Conservation (phyloP, 768 basidiomycete species). For the Macrolepiota albuminosa region DNA sequence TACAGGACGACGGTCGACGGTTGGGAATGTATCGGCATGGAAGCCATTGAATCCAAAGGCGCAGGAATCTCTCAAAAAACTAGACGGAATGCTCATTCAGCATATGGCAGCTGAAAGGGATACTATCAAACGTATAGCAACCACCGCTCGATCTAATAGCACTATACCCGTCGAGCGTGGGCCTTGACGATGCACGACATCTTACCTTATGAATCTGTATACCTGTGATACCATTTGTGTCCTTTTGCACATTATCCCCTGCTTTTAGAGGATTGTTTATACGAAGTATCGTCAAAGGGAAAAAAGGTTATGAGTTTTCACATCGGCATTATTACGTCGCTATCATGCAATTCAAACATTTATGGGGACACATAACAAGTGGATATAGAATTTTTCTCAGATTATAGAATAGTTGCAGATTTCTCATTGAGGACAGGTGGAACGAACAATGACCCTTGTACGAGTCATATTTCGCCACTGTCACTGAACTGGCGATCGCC, state of each 20-base stretch:
- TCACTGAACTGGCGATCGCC: not conserved
- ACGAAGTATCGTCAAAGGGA: not conserved
- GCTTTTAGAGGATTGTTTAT: not conserved
- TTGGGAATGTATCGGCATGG: slow-evolving; percentile 27
- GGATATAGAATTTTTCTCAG: not conserved
- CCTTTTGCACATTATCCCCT: not conserved
- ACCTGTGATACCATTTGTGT: slow-evolving; percentile 17
- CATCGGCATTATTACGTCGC: not conserved
- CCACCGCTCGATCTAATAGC: slow-evolving; percentile 24
- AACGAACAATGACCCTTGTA: not conserved
- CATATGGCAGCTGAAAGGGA: slow-evolving; percentile 85
- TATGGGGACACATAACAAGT: not conserved
- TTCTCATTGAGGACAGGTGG: not conserved
- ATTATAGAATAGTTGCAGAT: not conserved
- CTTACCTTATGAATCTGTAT: slow-evolving; percentile 17
- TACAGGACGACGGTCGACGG: slow-evolving; percentile 22
- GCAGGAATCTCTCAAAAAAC: slow-evolving; percentile 55
- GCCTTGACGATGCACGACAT: slow-evolving; percentile 9
- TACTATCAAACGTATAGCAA: slow-evolving; percentile 71
- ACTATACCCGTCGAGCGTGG: slow-evolving; percentile 17
- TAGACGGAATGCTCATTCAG: slow-evolving; percentile 77
- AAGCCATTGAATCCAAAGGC: slow-evolving; percentile 31
- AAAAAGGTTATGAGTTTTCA: not conserved
- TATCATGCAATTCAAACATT: not conserved
- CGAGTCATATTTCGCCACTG: not conserved